Evolutionary conservation across 768 basidiomycete genomes (phyloP), one percentile per base, ranked within the genome.

Genomic region (Pholiota conissans): DNA sequence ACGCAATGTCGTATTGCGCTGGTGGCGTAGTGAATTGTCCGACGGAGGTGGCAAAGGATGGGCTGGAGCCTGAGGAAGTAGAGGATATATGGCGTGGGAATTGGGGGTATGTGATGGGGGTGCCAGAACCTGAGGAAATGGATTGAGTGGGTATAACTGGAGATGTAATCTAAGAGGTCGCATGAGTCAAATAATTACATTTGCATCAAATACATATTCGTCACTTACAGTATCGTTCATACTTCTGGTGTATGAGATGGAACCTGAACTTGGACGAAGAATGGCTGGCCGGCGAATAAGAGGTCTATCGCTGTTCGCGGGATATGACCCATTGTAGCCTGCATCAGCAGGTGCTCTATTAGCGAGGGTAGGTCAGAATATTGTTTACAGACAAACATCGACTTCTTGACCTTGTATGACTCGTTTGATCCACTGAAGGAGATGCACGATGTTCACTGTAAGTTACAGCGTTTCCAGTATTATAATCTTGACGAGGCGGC

Each of bases 1-100:
- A 81, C 0, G 90, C 76, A 28, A 84, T 80, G 56, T 73, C 74
- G 62, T 80, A 79, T 28, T 72, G 66, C 47, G 78, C 59, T 9
- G 76, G 71, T 18, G 79, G 65, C 56, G 79, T 73, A 1, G 79
- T 77, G 79, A 77, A 60, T 27, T 49, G 32, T 69, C 71, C 51
- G 75, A 68, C 47, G 66, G 80, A 70, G 47, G 78, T 74, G 70
- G 32, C 82, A 82, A 75, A 85, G 83, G 77, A 78, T 75, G 29
- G 64, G 61, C 49, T 55, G 28, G 55, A 57, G 29, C 58, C 49
- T 29, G 59, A 29, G 37, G 48, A 20, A 26, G 24, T 61, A 3
- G 72, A 67, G 22, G 74, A 72, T 62, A 69, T 66, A 50, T 61
- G 70, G 48, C 68, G 60, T 28, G 73, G 59, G 59, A 74, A 72